Evolutionary conservation across 257 asterid genomes (phyloP).

Genomic region (Agastache rugosa): DNA sequence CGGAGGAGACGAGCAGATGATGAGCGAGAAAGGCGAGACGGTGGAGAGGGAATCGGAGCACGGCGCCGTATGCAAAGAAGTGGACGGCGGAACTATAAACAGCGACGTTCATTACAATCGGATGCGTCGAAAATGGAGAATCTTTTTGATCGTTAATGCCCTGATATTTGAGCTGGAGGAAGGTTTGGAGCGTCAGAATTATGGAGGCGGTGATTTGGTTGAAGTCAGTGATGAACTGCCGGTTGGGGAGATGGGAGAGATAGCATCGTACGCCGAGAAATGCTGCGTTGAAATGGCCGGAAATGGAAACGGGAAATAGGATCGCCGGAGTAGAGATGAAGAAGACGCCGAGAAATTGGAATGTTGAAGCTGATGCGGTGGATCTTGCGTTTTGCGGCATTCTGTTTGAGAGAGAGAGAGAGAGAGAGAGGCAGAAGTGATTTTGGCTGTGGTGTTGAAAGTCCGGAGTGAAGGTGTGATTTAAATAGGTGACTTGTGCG

Average conservation of each 20-base stretch:
- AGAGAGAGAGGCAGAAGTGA: neutral
- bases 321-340: too few species aligned
- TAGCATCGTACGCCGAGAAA: neutral
- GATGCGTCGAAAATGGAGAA: neutral
- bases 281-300: neutral
- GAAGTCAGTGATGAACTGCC: neutral
- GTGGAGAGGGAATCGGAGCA: neutral
- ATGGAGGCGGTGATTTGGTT: neutral
- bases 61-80: conserved; percentile 7
- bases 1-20: neutral
- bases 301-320: too few species aligned
- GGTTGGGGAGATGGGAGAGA: neutral
- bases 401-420: neutral
- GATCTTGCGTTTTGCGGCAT: neutral
- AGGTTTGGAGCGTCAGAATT: neutral
- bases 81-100: conserved; percentile 17
- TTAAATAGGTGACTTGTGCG: too few species aligned
- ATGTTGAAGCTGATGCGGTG: neutral
- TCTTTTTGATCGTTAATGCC: neutral
- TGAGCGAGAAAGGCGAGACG: neutral
- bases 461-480: too few species aligned
- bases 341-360: neutral
- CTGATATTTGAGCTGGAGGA: conserved; percentile 17
- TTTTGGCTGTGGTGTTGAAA: neutral
- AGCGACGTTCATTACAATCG: conserved; percentile 5